Percentiles rank a stretch among this genome's conserved stretches.
Evolutionary conservation across 2,329 filamentous ascomycete species (phyloP).

Genomic region (Verticillium albo-atrum): DNA sequence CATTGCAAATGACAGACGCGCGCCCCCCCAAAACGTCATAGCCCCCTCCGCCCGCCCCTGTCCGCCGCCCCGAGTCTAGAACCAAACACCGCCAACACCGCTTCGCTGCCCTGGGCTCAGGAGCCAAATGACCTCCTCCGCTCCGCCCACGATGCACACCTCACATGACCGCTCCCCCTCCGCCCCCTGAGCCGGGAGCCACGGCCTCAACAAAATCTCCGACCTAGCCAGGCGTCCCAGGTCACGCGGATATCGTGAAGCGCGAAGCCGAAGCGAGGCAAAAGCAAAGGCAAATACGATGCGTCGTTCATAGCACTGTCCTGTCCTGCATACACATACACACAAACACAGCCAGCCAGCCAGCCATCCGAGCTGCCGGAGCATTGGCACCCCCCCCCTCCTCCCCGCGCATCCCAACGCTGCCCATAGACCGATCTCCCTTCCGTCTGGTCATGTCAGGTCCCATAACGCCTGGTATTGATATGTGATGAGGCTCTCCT

Average conservation of each 20-base stretch:
- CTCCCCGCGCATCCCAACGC: not conserved
- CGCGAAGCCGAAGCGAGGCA: too few relatives aligned
- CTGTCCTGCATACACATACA: not conserved
- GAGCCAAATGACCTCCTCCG: not conserved
- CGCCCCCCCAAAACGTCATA: not conserved
- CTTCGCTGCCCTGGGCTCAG: too few relatives aligned
- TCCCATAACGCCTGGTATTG: not conserved
- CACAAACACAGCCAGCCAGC: not conserved
- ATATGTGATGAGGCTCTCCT: not conserved
- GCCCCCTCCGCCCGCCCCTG: not conserved
- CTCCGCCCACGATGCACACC: not conserved
- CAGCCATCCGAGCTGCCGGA: not conserved
- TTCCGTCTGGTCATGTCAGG: not conserved
- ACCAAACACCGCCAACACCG: not conserved
- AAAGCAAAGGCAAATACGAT: not conserved
- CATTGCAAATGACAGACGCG: not conserved
- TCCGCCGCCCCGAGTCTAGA: not conserved
- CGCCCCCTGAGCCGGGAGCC: not conserved
- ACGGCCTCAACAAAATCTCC: not conserved
- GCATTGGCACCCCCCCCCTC: not conserved
- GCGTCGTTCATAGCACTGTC: not conserved
- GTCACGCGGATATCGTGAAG: not conserved
- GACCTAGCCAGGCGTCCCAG: not conserved
- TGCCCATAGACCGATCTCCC: not conserved
- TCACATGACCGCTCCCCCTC: constrained; percentile 8